Percentiles rank a stretch among this genome's conserved stretches.
Evolutionary conservation across 805 yeast species (phyloP).

Genomic region (Monosporozyma servazzii): DNA sequence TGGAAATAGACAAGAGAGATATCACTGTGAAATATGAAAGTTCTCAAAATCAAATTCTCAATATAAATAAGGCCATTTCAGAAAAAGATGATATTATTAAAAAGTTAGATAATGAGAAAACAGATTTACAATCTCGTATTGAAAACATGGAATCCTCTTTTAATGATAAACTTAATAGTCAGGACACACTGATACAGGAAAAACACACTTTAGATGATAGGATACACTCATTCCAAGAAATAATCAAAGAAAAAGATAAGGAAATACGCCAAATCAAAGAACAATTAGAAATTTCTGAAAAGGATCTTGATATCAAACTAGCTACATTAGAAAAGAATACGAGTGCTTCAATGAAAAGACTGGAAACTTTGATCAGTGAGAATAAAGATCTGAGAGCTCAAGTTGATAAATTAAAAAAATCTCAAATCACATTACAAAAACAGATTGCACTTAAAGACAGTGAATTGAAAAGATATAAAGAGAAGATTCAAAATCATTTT

Average conservation of each 20-base stretch:
- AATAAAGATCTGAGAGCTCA: slow-evolving; percentile 36
- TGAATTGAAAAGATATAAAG: slow-evolving; percentile 27
- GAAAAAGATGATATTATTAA: slow-evolving; percentile 25
- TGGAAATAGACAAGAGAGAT: slow-evolving; percentile 20
- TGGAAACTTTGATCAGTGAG: slow-evolving; percentile 35
- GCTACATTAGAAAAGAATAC: slow-evolving; percentile 28
- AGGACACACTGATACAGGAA: slow-evolving; percentile 2
- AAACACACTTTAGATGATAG: slow-evolving; percentile 7
- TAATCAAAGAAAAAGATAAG: slow-evolving; percentile 24
- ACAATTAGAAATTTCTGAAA: slow-evolving; percentile 25
- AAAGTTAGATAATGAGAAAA: neutral
- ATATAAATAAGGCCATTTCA: slow-evolving; percentile 13
- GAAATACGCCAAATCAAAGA: slow-evolving; percentile 27
- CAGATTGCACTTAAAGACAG: slow-evolving; percentile 31
- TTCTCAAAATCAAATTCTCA: slow-evolving; percentile 12
- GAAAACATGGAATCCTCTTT: slow-evolving; percentile 36
- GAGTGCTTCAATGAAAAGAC: slow-evolving; percentile 29
- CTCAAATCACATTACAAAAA: slow-evolving; percentile 30
- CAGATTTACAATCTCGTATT: slow-evolving; percentile 43
- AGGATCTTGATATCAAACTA: slow-evolving; percentile 31
- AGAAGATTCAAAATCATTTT: slow-evolving; percentile 20
- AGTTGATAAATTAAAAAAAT: slow-evolving; percentile 31
- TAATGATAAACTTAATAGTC: slow-evolving; percentile 1
- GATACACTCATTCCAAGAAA: slow-evolving; percentile 8
- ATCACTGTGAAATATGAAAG: slow-evolving; percentile 15